Percentiles rank a stretch among this genome's conserved stretches.
phyloP scores from a whole-genome alignment of 2,329 filamentous ascomycete genomes.

The Paraphoma chrysanthemicola region DNA sequence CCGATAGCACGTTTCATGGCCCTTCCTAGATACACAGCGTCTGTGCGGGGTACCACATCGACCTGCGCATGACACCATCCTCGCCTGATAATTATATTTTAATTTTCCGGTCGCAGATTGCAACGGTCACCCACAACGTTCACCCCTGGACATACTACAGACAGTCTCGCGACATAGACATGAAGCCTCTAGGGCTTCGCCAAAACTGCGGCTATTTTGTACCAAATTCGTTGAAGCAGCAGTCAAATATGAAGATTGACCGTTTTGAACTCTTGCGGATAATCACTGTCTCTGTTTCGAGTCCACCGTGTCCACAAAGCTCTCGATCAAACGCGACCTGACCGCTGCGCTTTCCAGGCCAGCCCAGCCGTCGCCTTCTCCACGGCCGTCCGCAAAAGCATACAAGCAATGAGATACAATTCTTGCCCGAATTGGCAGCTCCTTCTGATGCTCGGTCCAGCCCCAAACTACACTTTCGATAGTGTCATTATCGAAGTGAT shows the following conservation, averaged over 20 bases:
- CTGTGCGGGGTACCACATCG: too few relatives aligned
- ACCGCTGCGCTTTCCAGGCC: conserved; percentile 32
- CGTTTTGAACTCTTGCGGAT: background rate
- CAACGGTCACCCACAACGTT: too few relatives aligned
- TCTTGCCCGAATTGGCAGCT: conserved; percentile 26
- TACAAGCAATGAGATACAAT: conserved; percentile 22
- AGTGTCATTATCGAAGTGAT: conserved; percentile 56
- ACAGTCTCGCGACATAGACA: too few relatives aligned
- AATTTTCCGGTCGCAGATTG: too few relatives aligned
- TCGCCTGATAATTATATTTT: too few relatives aligned
- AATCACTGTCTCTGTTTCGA: background rate
- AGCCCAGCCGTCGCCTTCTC: conserved; percentile 33
- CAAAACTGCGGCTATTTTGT: too few relatives aligned
- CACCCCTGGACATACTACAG: too few relatives aligned
- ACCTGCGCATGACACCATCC: too few relatives aligned
- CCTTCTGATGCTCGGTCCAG: conserved; percentile 48
- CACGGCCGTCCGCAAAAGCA: conserved; percentile 29
- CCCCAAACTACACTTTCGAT: conserved; percentile 55
- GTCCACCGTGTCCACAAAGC: background rate
- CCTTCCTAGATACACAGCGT: too few relatives aligned
- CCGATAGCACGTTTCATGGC: background rate
- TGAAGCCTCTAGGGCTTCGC: too few relatives aligned
- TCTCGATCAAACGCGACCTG: conserved; percentile 24
- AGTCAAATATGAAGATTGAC: too few relatives aligned
- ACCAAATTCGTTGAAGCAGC: too few relatives aligned